Base-by-base conservation (phyloP, 2,329 filamentous ascomycete species). In the Diaporthe caulivora region DNA sequence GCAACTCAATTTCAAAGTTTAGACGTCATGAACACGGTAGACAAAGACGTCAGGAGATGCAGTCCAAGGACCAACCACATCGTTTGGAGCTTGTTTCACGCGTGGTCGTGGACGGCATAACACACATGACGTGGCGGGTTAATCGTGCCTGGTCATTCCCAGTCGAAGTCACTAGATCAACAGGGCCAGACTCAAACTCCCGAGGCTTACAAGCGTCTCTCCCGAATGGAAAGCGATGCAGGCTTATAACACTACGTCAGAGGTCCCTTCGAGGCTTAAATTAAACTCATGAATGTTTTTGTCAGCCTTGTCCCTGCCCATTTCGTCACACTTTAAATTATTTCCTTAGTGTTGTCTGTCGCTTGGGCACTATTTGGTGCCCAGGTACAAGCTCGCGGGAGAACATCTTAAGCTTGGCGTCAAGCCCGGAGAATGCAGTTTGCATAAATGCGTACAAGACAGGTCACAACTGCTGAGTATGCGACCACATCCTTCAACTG, bases 91-190 rank as follows among this genome's bases (percentile, higher is more conserved):
- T 67, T 53, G 62, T 67, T 67, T 53, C 29, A 65, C 44, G 62
- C 62, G 62, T 67, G 34, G n/a, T 21, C 29, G 47, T 53, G 21
- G 62, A 53, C 62, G 62, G 62, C 62, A 67, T 67, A 67, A 67
- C 24, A 67, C 15, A 67, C 47, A 29, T 67, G 62, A 67, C 62
- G 62, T 67, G 62, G 62, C 62, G 44, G 47, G 51, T 40, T 29
- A 37, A 21, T 24, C 18, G 62, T 40, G 31, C 62, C 31, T 67
- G 62, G 62, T 53, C 31, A 44, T 67, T 67, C 62, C 62, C 62
- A 29, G 62, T 67, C 47, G 26, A 26, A 40, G 31, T 47, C 44
- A 17, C 47, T 67, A 67, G 62, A 67, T 53, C 62, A 26, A n/a
- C 47, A 67, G 47, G 47, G 62, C 62, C 47, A 51, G 62, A 67